Evolutionary conservation across 2,329 filamentous ascomycete genomes (phyloP), one percentile per base, ranked within the genome.

Genomic region (Monosporascus cannonballus): DNA sequence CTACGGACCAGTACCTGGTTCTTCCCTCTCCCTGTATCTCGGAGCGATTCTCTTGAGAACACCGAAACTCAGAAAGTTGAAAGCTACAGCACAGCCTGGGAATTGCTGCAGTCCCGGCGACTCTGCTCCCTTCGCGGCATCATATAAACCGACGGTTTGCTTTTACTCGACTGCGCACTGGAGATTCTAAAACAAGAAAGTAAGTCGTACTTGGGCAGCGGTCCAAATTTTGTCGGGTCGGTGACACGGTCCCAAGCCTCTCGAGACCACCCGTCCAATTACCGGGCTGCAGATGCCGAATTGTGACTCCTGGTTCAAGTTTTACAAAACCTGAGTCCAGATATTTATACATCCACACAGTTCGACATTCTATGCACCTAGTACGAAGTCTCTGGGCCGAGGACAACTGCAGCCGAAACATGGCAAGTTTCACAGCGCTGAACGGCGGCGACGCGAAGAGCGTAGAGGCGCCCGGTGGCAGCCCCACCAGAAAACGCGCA

Each of bases 361-460:
- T 48, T 54, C 47, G 50, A 53, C 54, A 50, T 60, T 63, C 59
- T 60, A 66, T 65, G 61, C 61, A 61, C 61, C 58, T 59, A 50
- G 54, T 52, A 53, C 56, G 53, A 60, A 59, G 41, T 47, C 51
- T 50, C 44, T 59, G 61, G 61, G 54, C 59, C 54, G 59, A 66
- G 59, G 59, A 63, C 42, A 58, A 61, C 54, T 57, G 59, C 59
- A 59, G 60, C 62, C 58, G 56, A 61, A 63, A 53, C 47, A 69
- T 69, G 66, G 61, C 66, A 51, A 61, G 60, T 51, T 69, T 69
- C 51, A 69, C 65, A 41, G 66, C 66, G 34, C 59, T 69, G 30
- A 69, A 69, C 52, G 66, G 65, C 44, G 58, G 56, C n/a, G 66
- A 69, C 15, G 53, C 60, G 6, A 67, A 66, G 55, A 51, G 55